Conservation (phyloP, 2,329 filamentous ascomycete genomes). For the Cladosporium sp. region DNA sequence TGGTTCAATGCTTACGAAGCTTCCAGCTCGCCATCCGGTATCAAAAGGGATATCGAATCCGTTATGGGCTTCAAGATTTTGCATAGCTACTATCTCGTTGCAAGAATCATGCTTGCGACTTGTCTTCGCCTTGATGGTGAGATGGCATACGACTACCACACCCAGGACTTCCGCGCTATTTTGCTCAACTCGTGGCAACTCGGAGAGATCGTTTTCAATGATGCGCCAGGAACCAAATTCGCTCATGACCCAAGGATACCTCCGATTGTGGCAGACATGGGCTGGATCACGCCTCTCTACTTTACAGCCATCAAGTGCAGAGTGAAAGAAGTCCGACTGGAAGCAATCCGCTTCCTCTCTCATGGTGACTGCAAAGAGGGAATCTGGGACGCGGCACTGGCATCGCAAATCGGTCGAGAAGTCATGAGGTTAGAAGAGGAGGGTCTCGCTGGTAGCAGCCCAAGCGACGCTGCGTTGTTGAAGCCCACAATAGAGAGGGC, state of each 20-base stretch:
- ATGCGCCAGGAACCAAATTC: background rate
- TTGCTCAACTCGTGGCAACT: slow-evolving; percentile 8
- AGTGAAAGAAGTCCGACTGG: slow-evolving; percentile 19
- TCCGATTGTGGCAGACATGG: slow-evolving; percentile 7
- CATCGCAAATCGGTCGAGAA: slow-evolving; percentile 16
- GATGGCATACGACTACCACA: slow-evolving; percentile 6
- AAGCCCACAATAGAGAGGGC: background rate
- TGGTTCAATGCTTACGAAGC: slow-evolving; percentile 5
- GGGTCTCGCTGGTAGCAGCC: background rate
- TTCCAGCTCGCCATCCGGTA: background rate
- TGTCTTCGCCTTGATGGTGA: slow-evolving; percentile 9
- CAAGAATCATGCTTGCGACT: slow-evolving; percentile 1
- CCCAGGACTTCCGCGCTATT: slow-evolving; percentile 4
- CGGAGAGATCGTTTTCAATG: slow-evolving; percentile 5
- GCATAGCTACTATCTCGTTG: slow-evolving; percentile 10
- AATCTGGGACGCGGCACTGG: slow-evolving; percentile 20
- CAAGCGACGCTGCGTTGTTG: background rate
- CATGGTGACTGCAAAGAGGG: slow-evolving; percentile 22
- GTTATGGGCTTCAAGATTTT: slow-evolving; percentile 10
- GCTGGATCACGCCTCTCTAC: slow-evolving; percentile 19
- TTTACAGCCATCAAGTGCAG: slow-evolving; percentile 24
- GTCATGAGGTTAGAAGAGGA: slow-evolving; percentile 24
- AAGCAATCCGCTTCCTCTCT: slow-evolving; percentile 20
- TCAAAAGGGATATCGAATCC: background rate
- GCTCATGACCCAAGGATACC: slow-evolving; percentile 1